Evolutionary conservation across 306 rosid species (phyloP), one percentile per base, ranked within the genome.

Genomic region (Rubus parviflorus): DNA sequence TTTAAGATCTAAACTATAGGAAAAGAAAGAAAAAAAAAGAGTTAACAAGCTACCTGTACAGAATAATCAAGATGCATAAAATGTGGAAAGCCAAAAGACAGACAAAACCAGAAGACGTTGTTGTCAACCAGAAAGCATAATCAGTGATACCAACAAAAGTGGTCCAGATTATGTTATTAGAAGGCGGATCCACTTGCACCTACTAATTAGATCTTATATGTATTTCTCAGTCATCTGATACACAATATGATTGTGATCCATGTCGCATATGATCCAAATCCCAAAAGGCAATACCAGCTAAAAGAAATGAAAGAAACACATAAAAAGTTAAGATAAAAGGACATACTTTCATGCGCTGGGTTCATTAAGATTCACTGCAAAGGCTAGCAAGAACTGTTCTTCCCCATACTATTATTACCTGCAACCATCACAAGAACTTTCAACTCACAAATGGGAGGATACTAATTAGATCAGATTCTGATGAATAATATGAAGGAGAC

Each of bases 371-470:
- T 70, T 70, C 58, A 23, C 41, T 25, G 41, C 58, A 70, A 70
- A 25, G 73, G 56, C 13, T 23, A 48, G 51, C 48, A 48, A 12
- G 3, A n/a, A 30, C 3, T 20, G 17, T 15, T 38, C 48, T 75
- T 19, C 41, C 23, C 77, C 22, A 15, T 6, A 43, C 42, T 14
- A 40, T 37, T 53, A 72, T 67, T 43, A n/a, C 68, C 80, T 68
- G 80, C 80, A 77, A 53, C 22, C 52, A 76, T 54, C 74, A 37
- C 68, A 73, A 45, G 63, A 73, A 56, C 60, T 58, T 54, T 41
- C 49, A 42, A 66, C 48, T 48, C 37, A 66, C 49, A 4, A 42
- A 19, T n/a, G 25, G 17, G 5, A 67, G 37, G 4, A 67, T 17
- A 42, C 51, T 42, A 42, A 38, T 16, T 3, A 48, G 41, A 70